Conservation (phyloP, 2,329 filamentous ascomycete genomes). For the Colletotrichum nymphaeae region DNA sequence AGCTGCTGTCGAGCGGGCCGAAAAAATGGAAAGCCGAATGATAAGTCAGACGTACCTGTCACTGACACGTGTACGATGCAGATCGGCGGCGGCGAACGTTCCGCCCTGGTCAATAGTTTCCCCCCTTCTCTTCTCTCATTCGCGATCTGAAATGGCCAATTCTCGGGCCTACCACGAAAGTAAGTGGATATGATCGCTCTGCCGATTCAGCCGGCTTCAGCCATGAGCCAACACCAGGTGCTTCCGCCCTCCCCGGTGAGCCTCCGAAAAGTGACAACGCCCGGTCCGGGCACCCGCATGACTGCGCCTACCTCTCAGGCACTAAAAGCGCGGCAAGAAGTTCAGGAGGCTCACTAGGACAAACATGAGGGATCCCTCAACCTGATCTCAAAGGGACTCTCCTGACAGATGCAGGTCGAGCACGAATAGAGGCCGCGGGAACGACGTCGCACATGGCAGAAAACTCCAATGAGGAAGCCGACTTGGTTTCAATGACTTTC, state of each 20-base stretch:
- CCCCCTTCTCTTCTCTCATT: not conserved
- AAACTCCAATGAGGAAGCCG: not conserved
- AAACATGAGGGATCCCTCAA: not conserved
- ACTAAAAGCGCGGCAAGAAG: too few species aligned
- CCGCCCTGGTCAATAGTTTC: not conserved
- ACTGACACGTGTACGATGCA: constrained; percentile 3
- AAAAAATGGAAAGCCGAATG: not conserved
- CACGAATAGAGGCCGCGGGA: not conserved
- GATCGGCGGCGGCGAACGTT: constrained; percentile 1
- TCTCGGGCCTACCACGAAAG: not conserved
- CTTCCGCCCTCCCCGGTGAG: not conserved
- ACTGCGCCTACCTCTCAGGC: not conserved
- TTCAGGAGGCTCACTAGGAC: not conserved
- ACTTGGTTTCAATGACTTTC: not conserved
- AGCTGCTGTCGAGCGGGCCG: not conserved
- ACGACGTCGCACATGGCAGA: not conserved
- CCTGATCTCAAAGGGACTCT: not conserved
- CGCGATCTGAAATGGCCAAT: not conserved
- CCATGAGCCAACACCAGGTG: too few species aligned
- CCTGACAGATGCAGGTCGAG: not conserved
- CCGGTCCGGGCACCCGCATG: constrained; percentile 11
- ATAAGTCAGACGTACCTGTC: not conserved
- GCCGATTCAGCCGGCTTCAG: too few species aligned
- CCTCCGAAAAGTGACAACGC: not conserved
- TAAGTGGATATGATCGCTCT: not conserved